Percentiles rank a stretch among this genome's conserved stretches.
Conservation (phyloP, 495 filamentous ascomycete species). For the Penicillium mononematosum region DNA sequence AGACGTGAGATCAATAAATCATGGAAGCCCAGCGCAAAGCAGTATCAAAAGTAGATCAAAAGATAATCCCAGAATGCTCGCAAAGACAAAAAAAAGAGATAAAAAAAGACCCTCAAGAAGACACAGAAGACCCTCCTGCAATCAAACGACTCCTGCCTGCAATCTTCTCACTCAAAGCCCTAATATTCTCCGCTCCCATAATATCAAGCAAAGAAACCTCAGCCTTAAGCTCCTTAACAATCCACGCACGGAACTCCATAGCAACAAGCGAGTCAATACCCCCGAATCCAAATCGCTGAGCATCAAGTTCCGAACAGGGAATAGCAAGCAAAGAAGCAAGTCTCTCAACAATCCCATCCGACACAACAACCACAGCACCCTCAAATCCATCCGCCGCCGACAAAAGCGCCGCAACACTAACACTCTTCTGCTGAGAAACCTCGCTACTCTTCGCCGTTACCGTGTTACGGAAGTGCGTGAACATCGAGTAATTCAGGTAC, state of each 20-base stretch:
- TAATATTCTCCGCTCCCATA: slow-evolving; percentile 32
- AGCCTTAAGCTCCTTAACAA: slow-evolving; percentile 32
- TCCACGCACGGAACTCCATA: slow-evolving; percentile 51
- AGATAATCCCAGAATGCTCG: no score
- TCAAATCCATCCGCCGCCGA: slow-evolving; percentile 7
- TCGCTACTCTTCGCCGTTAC: background rate
- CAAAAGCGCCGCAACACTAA: slow-evolving; percentile 16
- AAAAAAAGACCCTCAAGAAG: background rate
- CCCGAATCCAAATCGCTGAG: slow-evolving; percentile 30
- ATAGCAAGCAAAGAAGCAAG: slow-evolving; percentile 32
- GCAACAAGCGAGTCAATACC: slow-evolving; percentile 48
- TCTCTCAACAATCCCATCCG: slow-evolving; percentile 25
- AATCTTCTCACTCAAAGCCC: slow-evolving; percentile 28
- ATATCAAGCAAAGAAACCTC: slow-evolving; percentile 44
- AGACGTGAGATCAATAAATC: background rate
- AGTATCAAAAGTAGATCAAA: background rate
- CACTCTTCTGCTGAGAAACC: slow-evolving; percentile 9
- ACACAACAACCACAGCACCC: slow-evolving; percentile 23
- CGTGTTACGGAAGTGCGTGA: slow-evolving; percentile 26
- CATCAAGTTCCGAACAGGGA: slow-evolving; percentile 41
- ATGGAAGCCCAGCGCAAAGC: background rate
- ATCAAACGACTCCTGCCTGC: slow-evolving; percentile 13
- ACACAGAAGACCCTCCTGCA: background rate
- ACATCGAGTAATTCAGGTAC: slow-evolving; percentile 31
- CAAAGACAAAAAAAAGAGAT: background rate